These are phyloP conservation scores for Peniophora sp. DNA, from an alignment of 1,284 basidiomycete species.

Conservation along the genomic window DNA sequence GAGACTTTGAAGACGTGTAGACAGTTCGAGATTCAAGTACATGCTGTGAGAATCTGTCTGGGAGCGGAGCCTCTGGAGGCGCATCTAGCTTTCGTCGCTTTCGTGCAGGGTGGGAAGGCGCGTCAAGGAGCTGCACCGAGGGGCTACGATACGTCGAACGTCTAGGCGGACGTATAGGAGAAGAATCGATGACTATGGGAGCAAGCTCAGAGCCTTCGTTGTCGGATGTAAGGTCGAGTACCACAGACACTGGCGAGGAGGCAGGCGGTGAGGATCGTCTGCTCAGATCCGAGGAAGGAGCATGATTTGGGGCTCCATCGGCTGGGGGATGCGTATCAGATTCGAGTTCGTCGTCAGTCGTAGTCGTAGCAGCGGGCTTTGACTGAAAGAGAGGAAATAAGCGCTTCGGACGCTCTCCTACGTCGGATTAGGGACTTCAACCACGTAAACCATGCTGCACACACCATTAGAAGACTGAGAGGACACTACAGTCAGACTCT, in stretches of 20 bases:
- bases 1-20: conserved; percentile 3
- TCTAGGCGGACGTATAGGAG: conserved; percentile 3
- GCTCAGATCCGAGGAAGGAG: not conserved
- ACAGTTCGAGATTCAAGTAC: conserved; percentile 37
- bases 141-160: not conserved
- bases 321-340: not conserved
- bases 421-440: too few relatives aligned
- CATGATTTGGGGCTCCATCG: too few relatives aligned
- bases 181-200: conserved; percentile 9
- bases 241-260: not conserved
- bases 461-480: too few relatives aligned
- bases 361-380: not conserved
- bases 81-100: conserved; percentile 2
- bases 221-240: conserved; percentile 2
- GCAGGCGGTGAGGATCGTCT: not conserved
- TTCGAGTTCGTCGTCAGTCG: not conserved
- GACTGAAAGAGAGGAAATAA: not conserved
- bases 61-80: conserved; percentile 33
- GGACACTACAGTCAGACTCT: too few relatives aligned
- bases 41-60: conserved; percentile 49
- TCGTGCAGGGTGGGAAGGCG: not conserved
- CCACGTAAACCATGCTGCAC: too few relatives aligned
- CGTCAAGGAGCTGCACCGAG: not conserved
- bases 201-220: not conserved
- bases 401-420: not conserved